Conservation (phyloP, 2,329 filamentous ascomycete species). For the Aspergillus awamori region DNA sequence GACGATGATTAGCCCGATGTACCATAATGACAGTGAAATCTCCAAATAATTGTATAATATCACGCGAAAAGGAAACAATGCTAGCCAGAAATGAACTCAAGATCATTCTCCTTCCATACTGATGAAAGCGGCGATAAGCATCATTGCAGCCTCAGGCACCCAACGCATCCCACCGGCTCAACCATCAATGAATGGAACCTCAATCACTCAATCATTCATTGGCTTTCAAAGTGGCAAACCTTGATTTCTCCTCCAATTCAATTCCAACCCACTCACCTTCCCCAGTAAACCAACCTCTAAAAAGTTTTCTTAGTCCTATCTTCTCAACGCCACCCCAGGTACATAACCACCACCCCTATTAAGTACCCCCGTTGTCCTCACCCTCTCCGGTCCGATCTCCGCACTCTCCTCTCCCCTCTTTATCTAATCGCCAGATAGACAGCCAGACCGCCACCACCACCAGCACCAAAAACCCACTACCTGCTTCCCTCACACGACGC, state of each 20-base stretch:
- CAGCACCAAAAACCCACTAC: background rate
- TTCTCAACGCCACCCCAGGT: background rate
- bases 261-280: too few relatives aligned
- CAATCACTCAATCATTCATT: background rate
- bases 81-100: background rate
- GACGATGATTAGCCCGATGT: background rate
- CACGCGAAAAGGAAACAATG: background rate
- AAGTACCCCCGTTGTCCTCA: background rate
- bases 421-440: conserved; percentile 3
- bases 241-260: too few relatives aligned
- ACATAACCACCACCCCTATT: background rate
- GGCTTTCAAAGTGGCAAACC: background rate
- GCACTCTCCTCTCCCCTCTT: background rate
- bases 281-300: too few relatives aligned
- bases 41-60: background rate
- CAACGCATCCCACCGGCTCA: background rate
- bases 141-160: conserved; percentile 18
- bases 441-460: background rate
- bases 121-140: conserved; percentile 1
- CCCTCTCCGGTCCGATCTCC: background rate
- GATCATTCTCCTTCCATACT: background rate
- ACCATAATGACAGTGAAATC: background rate
- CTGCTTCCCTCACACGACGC: too few relatives aligned
- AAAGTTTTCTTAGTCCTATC: too few relatives aligned
- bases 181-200: background rate